Evolutionary conservation across 305 asterid genomes (phyloP), one percentile per base, ranked within the genome.

Genomic region (Vinca major): DNA sequence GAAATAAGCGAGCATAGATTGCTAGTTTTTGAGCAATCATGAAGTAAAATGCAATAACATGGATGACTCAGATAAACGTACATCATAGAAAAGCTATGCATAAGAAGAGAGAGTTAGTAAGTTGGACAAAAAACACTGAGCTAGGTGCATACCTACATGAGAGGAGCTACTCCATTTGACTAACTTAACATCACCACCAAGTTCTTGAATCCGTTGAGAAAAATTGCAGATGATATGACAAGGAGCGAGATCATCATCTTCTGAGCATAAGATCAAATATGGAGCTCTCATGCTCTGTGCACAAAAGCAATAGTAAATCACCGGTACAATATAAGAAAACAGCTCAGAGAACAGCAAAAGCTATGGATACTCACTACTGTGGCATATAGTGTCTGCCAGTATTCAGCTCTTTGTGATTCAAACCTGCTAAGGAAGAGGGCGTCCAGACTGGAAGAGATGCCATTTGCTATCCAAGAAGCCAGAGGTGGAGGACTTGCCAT

Each of bases 231-330:
- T 87, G 69, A 82, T 76, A 67, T 86, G 80, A 78, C 66, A 56
- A 4, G 97, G 95, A 71, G 99, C 96, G 74, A 93, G 95, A 65
- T 93, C 95, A 66, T 93, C 99, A 71, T 89, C 86, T 86, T 93
- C 96, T 0, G 99, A 89, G 84, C 97, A 93, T 62, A 90, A 77
- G 73, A 93, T 77, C 66, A 91, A 95, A 88, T 93, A 91, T 4
- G 97, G 95, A 68, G 99, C 92, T 26, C 88, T 82, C 78, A 84
- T 63, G 71, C 88, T 79, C 98, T 92, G n/a, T n/a, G 85, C 51
- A 3, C 40, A 72, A 20, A 41, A 62, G 37, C 52, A 63, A 71
- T 39, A 36, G 49, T 64, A 50, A 70, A 71, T 4, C 26, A 57
- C 62, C 39, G 41, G 66, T 72, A 60, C 4, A 33, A 57, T n/a